Base-by-base conservation (phyloP, 2,329 filamentous ascomycete genomes). In the Pestalotiopsis sp. region DNA sequence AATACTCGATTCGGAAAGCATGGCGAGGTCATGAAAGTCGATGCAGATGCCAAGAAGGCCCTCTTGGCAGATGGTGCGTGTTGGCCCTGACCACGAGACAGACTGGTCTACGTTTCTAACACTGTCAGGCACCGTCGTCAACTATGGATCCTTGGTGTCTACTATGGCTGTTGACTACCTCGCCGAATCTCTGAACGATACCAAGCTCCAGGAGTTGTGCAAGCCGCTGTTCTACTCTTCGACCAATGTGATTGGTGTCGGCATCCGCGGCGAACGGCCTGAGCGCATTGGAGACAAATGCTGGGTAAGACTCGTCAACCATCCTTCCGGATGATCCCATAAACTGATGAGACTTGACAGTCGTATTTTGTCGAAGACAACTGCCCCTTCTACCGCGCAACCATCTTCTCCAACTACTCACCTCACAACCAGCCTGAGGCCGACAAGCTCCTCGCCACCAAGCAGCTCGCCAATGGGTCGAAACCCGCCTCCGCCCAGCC, bases 331-430 rank as follows among this genome's bases (percentile, higher is more conserved):
- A 25, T 11, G 52, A 12, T 11, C 12, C 3, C 13, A 9, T 38
- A 11, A 20, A 61, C 58, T 61, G 13, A 63, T 31, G 14, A 11
- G 12, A 59, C 61, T 25, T 31, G 3, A 14, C 68, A 92, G 91
- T 88, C 98, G 74, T 99, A 99, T 89, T 99, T 98, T 90, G 96
- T 96, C 71, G 96, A 99, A 83, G 92, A 97, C 82, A 92, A 99
- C 88, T 97, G 94, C 87, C 94, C 94, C 80, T 99, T 99, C 88
- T 99, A 99, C 88, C 94, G 96, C 76, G 96, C 96, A 78, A 99
- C 96, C 79, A 98, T 99, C 85, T 99, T 99, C 90, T 98, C 95
- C 84, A 99, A 99, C 89, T 99, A 99, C 89, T 98, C 96, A 23
- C 96, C 95, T 65, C 91, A 97, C 90, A 99, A 99, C 87, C 95